Percentiles rank a stretch among this genome's conserved stretches.
Evolutionary conservation across 352 stramenopile species (phyloP).

Genomic region (Pythium rishiriense): DNA sequence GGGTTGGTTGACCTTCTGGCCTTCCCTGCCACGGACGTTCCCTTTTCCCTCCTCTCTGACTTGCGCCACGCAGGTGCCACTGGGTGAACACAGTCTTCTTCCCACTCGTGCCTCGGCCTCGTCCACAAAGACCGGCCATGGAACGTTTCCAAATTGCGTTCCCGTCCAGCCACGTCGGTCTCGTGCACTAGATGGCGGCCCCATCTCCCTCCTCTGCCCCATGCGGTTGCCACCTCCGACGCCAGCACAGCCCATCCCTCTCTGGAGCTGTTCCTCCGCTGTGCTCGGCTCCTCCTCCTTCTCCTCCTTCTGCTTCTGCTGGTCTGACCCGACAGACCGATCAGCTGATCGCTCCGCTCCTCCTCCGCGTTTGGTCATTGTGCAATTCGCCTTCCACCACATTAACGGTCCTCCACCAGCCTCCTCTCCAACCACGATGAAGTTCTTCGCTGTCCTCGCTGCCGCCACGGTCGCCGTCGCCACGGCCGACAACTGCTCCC

Average conservation of each 20-base stretch:
- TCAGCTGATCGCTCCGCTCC: not conserved
- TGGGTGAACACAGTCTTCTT: too few species aligned
- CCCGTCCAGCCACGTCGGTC: not conserved
- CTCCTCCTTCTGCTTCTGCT: not conserved
- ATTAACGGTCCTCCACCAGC: not conserved
- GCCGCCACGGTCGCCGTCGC: not conserved
- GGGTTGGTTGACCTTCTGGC: not conserved
- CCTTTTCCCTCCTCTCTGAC: not conserved
- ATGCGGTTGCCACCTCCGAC: not conserved
- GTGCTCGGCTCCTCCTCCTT: not conserved
- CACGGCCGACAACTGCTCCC: slow-evolving; percentile 3
- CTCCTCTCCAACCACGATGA: not conserved
- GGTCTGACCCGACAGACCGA: not conserved
- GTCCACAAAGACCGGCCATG: not conserved
- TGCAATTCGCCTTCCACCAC: slow-evolving; percentile 14
- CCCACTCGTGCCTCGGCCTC: not conserved
- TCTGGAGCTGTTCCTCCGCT: not conserved
- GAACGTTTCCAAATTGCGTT: not conserved
- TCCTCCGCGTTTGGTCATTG: slow-evolving; percentile 2
- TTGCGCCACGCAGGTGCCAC: not conserved
- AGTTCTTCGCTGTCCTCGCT: slow-evolving; percentile 7
- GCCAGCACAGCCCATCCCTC: not conserved
- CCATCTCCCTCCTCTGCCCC: not conserved
- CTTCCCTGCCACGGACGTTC: not conserved
- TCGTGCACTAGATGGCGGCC: not conserved